Evolutionary conservation across 805 yeast genomes (phyloP).

Genomic region (Candida nitratophila): DNA sequence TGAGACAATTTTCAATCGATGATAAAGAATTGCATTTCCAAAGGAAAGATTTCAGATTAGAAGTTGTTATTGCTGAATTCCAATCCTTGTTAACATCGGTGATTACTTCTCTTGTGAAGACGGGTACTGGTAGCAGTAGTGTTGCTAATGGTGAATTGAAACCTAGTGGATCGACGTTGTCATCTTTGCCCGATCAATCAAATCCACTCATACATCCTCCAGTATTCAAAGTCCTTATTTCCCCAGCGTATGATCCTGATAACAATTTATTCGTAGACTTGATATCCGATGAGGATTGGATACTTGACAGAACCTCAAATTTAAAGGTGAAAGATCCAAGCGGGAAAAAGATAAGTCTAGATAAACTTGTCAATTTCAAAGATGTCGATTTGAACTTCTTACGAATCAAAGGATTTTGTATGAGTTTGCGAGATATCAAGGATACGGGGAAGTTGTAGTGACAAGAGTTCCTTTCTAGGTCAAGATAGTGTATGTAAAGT

Average conservation of each 20-base stretch:
- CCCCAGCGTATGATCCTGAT: constrained; percentile 7
- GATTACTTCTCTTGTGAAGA: constrained; percentile 8
- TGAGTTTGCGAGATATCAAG: constrained; percentile 5
- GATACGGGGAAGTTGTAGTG: no score
- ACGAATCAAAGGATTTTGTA: constrained; percentile 16
- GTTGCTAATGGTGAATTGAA: neutral
- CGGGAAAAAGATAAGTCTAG: neutral
- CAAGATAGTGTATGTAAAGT: no score
- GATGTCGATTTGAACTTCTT: constrained; percentile 17
- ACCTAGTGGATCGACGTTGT: neutral
- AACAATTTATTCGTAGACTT: constrained; percentile 9
- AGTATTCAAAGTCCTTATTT: constrained; percentile 17
- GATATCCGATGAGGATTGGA: constrained; percentile 16
- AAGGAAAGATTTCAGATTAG: constrained; percentile 5
- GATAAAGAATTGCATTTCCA: neutral
- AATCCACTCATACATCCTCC: no score
- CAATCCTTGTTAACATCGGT: constrained; percentile 19
- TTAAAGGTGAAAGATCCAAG: neutral
- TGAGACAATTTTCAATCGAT: constrained; percentile 10
- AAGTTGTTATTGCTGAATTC: constrained; percentile 17
- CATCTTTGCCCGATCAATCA: no score
- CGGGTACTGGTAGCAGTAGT: neutral
- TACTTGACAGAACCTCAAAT: constrained; percentile 9
- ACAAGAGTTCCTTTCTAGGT: no score
- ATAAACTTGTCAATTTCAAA: constrained; percentile 4